Evolutionary conservation across 2,329 filamentous ascomycete species (phyloP), one percentile per base, ranked within the genome.

Genomic region (Aspergillus aculeatus): DNA sequence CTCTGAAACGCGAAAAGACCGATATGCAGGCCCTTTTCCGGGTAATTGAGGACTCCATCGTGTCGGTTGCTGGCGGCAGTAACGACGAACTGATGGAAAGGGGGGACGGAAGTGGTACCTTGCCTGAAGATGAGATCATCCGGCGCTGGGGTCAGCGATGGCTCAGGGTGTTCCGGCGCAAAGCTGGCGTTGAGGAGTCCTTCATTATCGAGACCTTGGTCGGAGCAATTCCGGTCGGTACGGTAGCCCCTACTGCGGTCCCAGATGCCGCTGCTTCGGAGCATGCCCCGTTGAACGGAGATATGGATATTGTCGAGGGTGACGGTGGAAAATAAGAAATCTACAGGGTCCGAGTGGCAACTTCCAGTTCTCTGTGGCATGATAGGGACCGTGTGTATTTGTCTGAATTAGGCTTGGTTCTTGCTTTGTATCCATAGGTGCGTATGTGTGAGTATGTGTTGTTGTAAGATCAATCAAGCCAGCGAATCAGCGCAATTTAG

Each of bases 181-280:
- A 92, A 76, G 85, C 86, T 14, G 91, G 90, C 2, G 91, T 98
- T 14, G 93, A 98, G 78, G 92, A 97, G 77, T 84, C 89, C 0
- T 83, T 86, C 61, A 83, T 87, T 19, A 79, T 80, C 11, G 86
- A 87, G 66, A 80, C 80, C 19, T 80, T 84, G 54, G 77, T 82
- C 3, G 77, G 78, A 60, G 80, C 83, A 11, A 76, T 73, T 19
- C 77, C 77, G 1, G 66, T 78, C 31, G 77, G 77, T 5, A 79
- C 77, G 5, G 66, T 68, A 32, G 71, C 73, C 44, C 74, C 61
- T 44, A 59, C 61, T 31, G 54, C 56, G 31, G 55, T 50, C 48
- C 59, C 54, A 14, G 62, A 61, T 50, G 51, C 38, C 16, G 53
- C 51, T 19, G 57, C 58, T 41, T 60, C 60, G 21, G 62, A 47